Base-by-base conservation (phyloP, 345 rosid species). In the Gynandropsis gynandra region DNA sequence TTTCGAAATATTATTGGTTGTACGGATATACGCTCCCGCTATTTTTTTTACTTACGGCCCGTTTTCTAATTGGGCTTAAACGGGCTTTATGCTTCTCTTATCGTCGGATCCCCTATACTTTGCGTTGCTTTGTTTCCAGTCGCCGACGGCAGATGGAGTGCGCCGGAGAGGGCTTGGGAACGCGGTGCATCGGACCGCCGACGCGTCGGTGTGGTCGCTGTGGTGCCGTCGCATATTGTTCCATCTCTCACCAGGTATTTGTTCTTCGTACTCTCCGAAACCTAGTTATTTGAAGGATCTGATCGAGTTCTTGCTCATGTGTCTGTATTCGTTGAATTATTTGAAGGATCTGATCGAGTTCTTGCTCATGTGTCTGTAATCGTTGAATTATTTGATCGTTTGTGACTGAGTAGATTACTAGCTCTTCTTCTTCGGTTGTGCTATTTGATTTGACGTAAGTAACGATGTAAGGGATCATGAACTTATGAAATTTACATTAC, bases 141-240 rank as follows among this genome's bases (percentile, higher is more conserved):
- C 53, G 32, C 35, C 58, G 59, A 16, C 71, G 53, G 46, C 39
- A 31, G 34, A 88, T 85, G 95, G 95, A 85, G 65, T 89, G 97
- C 57, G 85, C 87, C 4, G 93, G 77, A 13, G 77, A 75, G 68
- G 89, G 95, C 4, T 58, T 70, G 0, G 80, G 78, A 37, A 63
- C 63, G 47, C 73, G 82, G 48, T 89, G 97, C 70, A 52, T 61
- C 16, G 95, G 89, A 37, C 83, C 76, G 0, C 72, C 89, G 10
- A 70, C 73, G 6, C 69, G 85, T 44, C 83, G 80, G 15, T 85
- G 97, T 15, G 72, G 75, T 41, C 72, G 78, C 8, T 89, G 97
- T 52, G 85, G 83, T 47, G 95, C 87, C 38, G 93, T 88, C 15
- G 68, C 76, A 16, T 90, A 90, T 61, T 87, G 98, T 78, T 87